Evolutionary conservation across 2,329 filamentous ascomycete species (phyloP).

Genomic region (Arachnopeziza araneosa): DNA sequence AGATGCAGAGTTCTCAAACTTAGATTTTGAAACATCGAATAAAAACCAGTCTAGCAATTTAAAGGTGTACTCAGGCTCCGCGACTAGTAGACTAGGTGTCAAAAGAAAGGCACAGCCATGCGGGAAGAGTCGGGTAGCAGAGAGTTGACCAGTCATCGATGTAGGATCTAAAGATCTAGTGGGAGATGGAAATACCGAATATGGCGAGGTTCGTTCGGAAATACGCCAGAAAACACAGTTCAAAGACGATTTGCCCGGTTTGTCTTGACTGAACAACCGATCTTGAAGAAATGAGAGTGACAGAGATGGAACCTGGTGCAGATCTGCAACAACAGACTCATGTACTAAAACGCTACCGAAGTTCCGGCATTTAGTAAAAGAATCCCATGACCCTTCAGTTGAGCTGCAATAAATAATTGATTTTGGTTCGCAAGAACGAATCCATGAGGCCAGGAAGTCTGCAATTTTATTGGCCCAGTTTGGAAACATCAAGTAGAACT

Average conservation of each 20-base stretch:
- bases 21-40: conserved; percentile 8
- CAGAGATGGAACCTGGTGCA: conserved; percentile 19
- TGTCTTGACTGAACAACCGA: neutral
- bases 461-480: conserved; percentile 31
- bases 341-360: conserved; percentile 25
- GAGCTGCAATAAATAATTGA: conserved; percentile 40
- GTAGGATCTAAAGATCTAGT: conserved; percentile 7
- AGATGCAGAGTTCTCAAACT: conserved; percentile 7
- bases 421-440: conserved; percentile 35
- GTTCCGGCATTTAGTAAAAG: conserved; percentile 32
- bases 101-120: conserved; percentile 41
- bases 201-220: conserved; percentile 15
- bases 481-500: conserved; percentile 48
- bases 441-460: conserved; percentile 40
- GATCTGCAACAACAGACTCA: conserved; percentile 15
- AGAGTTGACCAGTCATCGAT: conserved; percentile 31
- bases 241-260: neutral
- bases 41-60: conserved; percentile 39
- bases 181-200: conserved; percentile 27
- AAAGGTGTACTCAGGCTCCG: conserved; percentile 37
- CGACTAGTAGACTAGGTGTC: conserved; percentile 45
- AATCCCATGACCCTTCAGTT: conserved; percentile 41
- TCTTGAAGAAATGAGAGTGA: neutral
- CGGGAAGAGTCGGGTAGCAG: conserved; percentile 39
- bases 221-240: conserved; percentile 25